Evolutionary conservation across 2,329 filamentous ascomycete genomes (phyloP).

Genomic region (Capronia epimyces): DNA sequence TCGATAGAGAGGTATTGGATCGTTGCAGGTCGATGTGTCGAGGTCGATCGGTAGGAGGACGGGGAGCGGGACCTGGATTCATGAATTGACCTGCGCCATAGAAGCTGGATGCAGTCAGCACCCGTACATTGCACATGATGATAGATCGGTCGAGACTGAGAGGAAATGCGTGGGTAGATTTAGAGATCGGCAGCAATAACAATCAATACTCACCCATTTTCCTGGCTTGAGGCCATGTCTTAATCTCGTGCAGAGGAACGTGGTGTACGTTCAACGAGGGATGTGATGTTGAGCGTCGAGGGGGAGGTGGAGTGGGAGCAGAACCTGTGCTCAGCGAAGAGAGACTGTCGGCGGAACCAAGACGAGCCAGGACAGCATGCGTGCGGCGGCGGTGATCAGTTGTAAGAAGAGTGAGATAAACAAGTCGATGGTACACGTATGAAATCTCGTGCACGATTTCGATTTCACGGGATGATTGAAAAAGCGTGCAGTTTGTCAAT

Average conservation of each 20-base stretch:
- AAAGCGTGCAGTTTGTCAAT: background rate
- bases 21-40: slow-evolving; percentile 69
- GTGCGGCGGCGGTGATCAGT: slow-evolving; percentile 14
- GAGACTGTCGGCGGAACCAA: slow-evolving; percentile 10
- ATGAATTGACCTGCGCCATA: slow-evolving; percentile 71
- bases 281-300: slow-evolving; percentile 8
- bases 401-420: slow-evolving; percentile 5
- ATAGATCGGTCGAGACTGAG: background rate
- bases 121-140: background rate
- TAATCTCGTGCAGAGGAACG: slow-evolving; percentile 1
- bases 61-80: slow-evolving; percentile 92
- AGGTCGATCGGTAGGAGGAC: slow-evolving; percentile 77
- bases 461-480: background rate
- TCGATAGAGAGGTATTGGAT: slow-evolving; percentile 64
- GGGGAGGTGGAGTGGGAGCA: slow-evolving; percentile 12
- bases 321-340: slow-evolving; percentile 15
- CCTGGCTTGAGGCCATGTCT: slow-evolving; percentile 21
- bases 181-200: background rate
- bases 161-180: background rate
- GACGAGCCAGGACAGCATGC: slow-evolving; percentile 17
- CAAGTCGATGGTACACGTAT: slow-evolving; percentile 6
- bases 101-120: slow-evolving; percentile 40
- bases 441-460: slow-evolving; percentile 3
- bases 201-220: slow-evolving; percentile 19
- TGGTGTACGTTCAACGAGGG: slow-evolving; percentile 11